Percentiles rank a stretch among this genome's conserved stretches.
Evolutionary conservation across 2,329 filamentous ascomycete species (phyloP).

Genomic region (Pyricularia pennisetigena): DNA sequence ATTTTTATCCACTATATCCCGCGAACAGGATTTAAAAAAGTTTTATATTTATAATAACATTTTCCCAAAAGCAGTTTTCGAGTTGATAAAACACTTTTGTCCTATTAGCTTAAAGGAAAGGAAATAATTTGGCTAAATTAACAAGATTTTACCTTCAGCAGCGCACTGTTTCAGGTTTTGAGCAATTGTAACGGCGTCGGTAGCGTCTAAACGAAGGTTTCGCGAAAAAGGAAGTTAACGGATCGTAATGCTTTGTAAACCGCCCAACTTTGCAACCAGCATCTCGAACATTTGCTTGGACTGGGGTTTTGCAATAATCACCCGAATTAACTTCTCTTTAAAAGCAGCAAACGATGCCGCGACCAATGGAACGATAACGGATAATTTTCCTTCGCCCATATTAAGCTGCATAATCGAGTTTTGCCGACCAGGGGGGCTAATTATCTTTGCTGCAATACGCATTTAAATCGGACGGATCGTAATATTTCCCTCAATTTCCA

Average conservation of each 20-base stretch:
- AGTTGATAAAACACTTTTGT: slow-evolving; percentile 26
- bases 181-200: slow-evolving; percentile 24
- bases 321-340: slow-evolving; percentile 37
- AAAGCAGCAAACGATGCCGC: slow-evolving; percentile 39
- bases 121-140: slow-evolving; percentile 54
- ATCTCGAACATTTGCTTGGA: slow-evolving; percentile 50
- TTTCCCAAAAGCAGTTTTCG: background rate
- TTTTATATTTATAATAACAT: background rate
- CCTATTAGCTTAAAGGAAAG: slow-evolving; percentile 55
- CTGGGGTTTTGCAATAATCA: slow-evolving; percentile 52
- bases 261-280: slow-evolving; percentile 42
- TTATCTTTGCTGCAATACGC: slow-evolving; percentile 48
- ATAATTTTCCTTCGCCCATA: slow-evolving; percentile 64
- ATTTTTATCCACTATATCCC: slow-evolving; percentile 55
- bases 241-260: slow-evolving; percentile 42
- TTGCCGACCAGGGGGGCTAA: slow-evolving; percentile 19
- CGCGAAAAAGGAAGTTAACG: slow-evolving; percentile 51
- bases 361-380: slow-evolving; percentile 58
- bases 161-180: slow-evolving; percentile 34
- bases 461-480: slow-evolving; percentile 50
- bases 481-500: slow-evolving; percentile 55
- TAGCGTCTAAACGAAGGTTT: slow-evolving; percentile 17
- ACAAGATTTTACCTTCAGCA: slow-evolving; percentile 37
- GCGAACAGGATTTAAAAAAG: slow-evolving; percentile 22
- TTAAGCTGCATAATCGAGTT: slow-evolving; percentile 57